Conservation (phyloP, 371 early-diverging fungal species). For the Lichtheimia ramosa region DNA sequence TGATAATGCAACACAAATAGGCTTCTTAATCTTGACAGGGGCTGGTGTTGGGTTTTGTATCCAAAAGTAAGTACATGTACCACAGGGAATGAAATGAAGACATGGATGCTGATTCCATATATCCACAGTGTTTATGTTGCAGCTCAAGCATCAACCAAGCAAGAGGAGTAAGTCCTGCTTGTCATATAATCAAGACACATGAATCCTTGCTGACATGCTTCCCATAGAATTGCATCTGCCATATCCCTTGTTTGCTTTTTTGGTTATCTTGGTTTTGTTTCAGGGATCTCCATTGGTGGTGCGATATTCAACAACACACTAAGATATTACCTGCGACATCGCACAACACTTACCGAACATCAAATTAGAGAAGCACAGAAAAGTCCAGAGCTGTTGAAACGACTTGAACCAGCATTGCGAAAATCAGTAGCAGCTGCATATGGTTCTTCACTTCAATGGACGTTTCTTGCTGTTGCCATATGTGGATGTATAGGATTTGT, state of each 20-base stretch:
- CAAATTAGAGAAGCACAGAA: conserved; percentile 6
- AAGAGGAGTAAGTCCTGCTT: conserved; percentile 1
- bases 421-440: neutral
- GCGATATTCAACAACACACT: conserved; percentile 55
- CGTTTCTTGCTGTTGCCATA: conserved; percentile 3
- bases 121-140: conserved; percentile 9
- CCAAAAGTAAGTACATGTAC: conserved; percentile 33
- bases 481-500: neutral
- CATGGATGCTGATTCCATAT: neutral
- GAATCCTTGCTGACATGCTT: too few relatives aligned
- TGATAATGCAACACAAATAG: conserved; percentile 31
- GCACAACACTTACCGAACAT: neutral
- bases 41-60: conserved; percentile 50
- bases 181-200: too few relatives aligned
- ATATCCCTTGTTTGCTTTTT: conserved; percentile 55
- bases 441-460: conserved; percentile 1
- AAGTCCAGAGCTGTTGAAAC: conserved; percentile 2
- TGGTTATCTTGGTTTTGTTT: conserved; percentile 66
- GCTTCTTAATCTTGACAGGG: conserved; percentile 53
- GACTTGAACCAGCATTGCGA: conserved; percentile 1
- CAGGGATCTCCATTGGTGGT: conserved; percentile 64
- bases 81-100: neutral
- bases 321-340: conserved; percentile 3
- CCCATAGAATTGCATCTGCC: conserved; percentile 41
- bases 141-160: conserved; percentile 5